A percentile compares a stretch with the other conserved stretches of the same genome.
These are phyloP conservation scores for Pseudocercospora crystallina DNA, from an alignment of 2,329 filamentous ascomycete species.

Conservation along the genomic window DNA sequence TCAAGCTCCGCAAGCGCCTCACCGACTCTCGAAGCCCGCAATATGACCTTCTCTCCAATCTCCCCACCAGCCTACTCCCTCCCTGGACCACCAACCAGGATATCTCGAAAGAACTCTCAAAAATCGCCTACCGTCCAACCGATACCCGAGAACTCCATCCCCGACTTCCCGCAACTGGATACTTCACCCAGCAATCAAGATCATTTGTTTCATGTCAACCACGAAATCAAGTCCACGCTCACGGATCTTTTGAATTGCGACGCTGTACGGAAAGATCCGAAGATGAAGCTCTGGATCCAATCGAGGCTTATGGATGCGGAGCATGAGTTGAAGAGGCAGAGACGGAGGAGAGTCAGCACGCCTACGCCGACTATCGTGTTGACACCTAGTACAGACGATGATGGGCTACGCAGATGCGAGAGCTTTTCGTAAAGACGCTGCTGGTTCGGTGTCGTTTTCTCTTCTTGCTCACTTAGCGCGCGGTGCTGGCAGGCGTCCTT, in stretches of 20 bases:
- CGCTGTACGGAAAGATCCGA: conserved; percentile 47
- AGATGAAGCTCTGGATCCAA: conserved; percentile 53
- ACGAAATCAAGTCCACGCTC: conserved; percentile 55
- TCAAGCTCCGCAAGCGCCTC: conserved; percentile 24
- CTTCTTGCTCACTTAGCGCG: conserved; percentile 4
- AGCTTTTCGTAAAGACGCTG: conserved; percentile 16
- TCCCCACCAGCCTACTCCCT: conserved; percentile 35
- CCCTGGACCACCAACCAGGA: conserved; percentile 3
- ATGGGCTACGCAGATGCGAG: conserved; percentile 27
- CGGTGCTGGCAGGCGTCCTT: not conserved
- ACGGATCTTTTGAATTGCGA: conserved; percentile 57
- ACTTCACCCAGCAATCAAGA: conserved; percentile 24
- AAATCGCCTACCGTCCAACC: conserved; percentile 22
- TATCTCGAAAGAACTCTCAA: conserved; percentile 14
- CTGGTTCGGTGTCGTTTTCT: not conserved
- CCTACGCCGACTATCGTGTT: conserved; percentile 21
- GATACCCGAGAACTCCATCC: conserved; percentile 24
- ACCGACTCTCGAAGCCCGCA: conserved; percentile 19
- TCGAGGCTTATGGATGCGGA: conserved; percentile 55
- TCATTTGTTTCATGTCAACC: conserved; percentile 51
- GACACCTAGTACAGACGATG: conserved; percentile 5
- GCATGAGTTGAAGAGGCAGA: conserved; percentile 47
- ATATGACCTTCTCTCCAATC: conserved; percentile 8
- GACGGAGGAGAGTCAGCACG: conserved; percentile 21
- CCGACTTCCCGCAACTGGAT: conserved; percentile 10